Evolutionary conservation across 1,284 basidiomycete species (phyloP).

Genomic region (Golubevia pallescens): DNA sequence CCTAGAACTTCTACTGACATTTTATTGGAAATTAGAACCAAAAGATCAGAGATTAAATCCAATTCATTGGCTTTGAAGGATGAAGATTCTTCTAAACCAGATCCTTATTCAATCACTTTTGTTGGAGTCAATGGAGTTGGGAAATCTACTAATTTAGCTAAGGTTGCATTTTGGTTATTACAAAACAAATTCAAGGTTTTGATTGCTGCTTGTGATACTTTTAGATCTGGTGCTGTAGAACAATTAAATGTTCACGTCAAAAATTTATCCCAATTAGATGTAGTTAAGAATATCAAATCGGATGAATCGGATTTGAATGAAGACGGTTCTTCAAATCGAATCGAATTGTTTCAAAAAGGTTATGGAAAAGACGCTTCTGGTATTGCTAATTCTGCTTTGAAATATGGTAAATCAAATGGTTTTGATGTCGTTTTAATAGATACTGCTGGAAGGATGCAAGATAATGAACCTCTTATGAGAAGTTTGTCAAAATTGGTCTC

Average conservation of each 20-base stretch:
- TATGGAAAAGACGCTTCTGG: slow-evolving; percentile 98
- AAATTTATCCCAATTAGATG: slow-evolving; percentile 83
- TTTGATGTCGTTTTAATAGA: slow-evolving; percentile 63
- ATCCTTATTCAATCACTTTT: slow-evolving; percentile 92
- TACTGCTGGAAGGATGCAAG: slow-evolving; percentile 63
- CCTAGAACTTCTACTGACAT: slow-evolving; percentile 96
- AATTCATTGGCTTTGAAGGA: slow-evolving; percentile 24
- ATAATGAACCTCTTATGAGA: slow-evolving; percentile 63
- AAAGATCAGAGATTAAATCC: slow-evolving; percentile 58
- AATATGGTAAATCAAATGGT: slow-evolving; percentile 43
- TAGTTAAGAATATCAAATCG: slow-evolving; percentile 20
- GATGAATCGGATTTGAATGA: slow-evolving; percentile 34
- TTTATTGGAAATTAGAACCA: slow-evolving; percentile 73
- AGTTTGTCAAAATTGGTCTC: slow-evolving; percentile 58
- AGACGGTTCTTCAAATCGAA: slow-evolving; percentile 70
- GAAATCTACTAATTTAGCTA: slow-evolving; percentile 96
- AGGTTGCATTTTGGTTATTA: slow-evolving; percentile 98
- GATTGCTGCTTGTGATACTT: slow-evolving; percentile 98
- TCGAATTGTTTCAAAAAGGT: slow-evolving; percentile 93
- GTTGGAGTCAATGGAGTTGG: slow-evolving; percentile 99
- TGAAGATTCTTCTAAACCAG: slow-evolving; percentile 66
- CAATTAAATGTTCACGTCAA: slow-evolving; percentile 95
- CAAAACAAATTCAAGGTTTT: slow-evolving; percentile 91
- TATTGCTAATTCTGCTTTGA: slow-evolving; percentile 92
- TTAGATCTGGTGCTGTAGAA: slow-evolving; percentile 96